phyloP scores from a whole-genome alignment of 495 filamentous ascomycete genomes.

The Astrothelium macrocarpum region DNA sequence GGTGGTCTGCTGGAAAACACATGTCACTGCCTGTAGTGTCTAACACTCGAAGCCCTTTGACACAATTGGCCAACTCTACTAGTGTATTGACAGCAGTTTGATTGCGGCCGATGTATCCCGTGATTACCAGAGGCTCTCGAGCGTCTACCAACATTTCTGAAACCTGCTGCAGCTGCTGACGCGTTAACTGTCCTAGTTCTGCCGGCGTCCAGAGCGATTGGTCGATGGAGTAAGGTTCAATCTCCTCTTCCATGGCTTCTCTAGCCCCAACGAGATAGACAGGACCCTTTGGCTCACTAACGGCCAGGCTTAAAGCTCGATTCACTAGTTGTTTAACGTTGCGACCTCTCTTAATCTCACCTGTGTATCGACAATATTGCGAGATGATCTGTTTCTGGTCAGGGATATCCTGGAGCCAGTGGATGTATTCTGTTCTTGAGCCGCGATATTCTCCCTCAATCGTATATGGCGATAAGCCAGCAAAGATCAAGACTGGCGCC shows the following conservation, averaged over 20 bases:
- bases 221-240: slow-evolving; percentile 68
- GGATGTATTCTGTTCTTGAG: slow-evolving; percentile 86
- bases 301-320: slow-evolving; percentile 78
- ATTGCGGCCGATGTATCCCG: slow-evolving; percentile 74
- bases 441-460: slow-evolving; percentile 86
- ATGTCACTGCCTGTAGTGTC: slow-evolving; percentile 90
- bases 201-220: slow-evolving; percentile 67
- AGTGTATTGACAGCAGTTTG: slow-evolving; percentile 57
- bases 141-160: slow-evolving; percentile 62
- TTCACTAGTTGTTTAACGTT: slow-evolving; percentile 97
- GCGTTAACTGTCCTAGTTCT: slow-evolving; percentile 60
- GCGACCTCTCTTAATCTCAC: slow-evolving; percentile 79
- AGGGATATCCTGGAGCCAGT: slow-evolving; percentile 95
- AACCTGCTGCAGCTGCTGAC: slow-evolving; percentile 56
- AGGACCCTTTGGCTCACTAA: slow-evolving; percentile 69
- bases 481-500: slow-evolving; percentile 82
- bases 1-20: slow-evolving; percentile 84
- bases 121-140: slow-evolving; percentile 67
- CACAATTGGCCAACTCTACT: slow-evolving; percentile 64
- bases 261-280: slow-evolving; percentile 78
- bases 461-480: slow-evolving; percentile 81
- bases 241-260: slow-evolving; percentile 90
- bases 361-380: slow-evolving; percentile 88
- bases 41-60: slow-evolving; percentile 72
- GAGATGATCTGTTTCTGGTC: slow-evolving; percentile 86